Conservation (phyloP, 352 stramenopile species). For the Phytophthora nicotianae region DNA sequence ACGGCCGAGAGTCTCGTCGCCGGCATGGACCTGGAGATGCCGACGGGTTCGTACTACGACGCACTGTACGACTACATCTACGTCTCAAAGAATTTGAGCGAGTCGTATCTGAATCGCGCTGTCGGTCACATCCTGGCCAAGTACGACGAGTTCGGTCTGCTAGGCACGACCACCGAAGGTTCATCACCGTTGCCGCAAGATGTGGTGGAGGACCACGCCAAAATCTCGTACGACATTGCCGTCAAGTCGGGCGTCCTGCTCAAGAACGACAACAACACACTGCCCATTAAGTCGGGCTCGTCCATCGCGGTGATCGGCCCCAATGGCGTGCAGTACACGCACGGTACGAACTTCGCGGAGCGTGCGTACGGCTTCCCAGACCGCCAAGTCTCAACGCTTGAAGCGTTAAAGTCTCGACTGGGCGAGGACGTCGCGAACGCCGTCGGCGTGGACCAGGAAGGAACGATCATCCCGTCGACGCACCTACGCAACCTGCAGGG, state of each 20-base stretch:
- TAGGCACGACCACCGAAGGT: slow-evolving; percentile 30
- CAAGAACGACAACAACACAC: slow-evolving; percentile 34
- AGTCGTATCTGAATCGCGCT: slow-evolving; percentile 39
- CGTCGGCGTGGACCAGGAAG: slow-evolving; percentile 35
- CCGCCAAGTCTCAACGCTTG: too few relatives aligned
- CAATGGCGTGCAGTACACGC: slow-evolving; percentile 40
- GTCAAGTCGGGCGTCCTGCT: slow-evolving; percentile 42
- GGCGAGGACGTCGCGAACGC: slow-evolving; percentile 31
- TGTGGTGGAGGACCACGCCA: slow-evolving; percentile 29
- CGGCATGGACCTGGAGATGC: slow-evolving; percentile 41
- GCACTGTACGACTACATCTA: slow-evolving; percentile 45
- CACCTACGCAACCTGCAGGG: slow-evolving; percentile 36
- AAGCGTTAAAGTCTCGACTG: slow-evolving; percentile 27
- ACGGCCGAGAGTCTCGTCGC: slow-evolving; percentile 37
- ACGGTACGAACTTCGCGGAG: too few relatives aligned
- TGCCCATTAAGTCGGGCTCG: slow-evolving; percentile 22
- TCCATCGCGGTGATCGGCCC: slow-evolving; percentile 40
- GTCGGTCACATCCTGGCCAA: slow-evolving; percentile 38
- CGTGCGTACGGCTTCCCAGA: too few relatives aligned
- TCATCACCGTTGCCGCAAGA: slow-evolving; percentile 30
- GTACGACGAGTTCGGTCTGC: slow-evolving; percentile 40
- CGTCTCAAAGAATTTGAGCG: slow-evolving; percentile 37
- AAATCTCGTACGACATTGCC: slow-evolving; percentile 39
- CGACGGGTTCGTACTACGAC: slow-evolving; percentile 37
- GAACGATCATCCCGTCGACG: slow-evolving; percentile 36